phyloP scores from a whole-genome alignment of 1,284 basidiomycete species.

The Ceratobasidium sp. region DNA sequence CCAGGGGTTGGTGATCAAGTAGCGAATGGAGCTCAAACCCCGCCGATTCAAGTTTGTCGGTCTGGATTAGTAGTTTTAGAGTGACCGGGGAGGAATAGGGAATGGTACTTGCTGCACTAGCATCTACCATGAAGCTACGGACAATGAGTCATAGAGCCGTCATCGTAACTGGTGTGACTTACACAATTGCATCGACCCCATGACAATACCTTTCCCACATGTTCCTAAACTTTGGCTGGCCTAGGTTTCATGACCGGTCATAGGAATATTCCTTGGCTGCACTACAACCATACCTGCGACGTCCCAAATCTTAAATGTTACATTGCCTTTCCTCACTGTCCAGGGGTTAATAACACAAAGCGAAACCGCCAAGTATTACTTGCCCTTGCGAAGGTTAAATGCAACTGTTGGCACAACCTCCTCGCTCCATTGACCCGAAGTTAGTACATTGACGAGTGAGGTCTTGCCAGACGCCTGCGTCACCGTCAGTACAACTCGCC shows the following conservation, averaged over 20 bases:
- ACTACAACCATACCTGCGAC: constrained; percentile 68
- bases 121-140: constrained; percentile 88
- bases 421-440: constrained; percentile 90
- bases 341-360: not conserved
- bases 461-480: constrained; percentile 90
- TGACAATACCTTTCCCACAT: constrained; percentile 97
- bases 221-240: constrained; percentile 89
- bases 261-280: not conserved
- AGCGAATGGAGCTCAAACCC: constrained; percentile 90
- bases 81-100: not conserved
- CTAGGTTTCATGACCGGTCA: constrained; percentile 48
- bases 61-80: constrained; percentile 54
- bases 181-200: constrained; percentile 94
- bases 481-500: constrained; percentile 38
- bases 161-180: constrained; percentile 51
- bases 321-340: constrained; percentile 80
- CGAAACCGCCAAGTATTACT: constrained; percentile 40
- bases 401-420: constrained; percentile 94
- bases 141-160: constrained; percentile 25
- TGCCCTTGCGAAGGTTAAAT: constrained; percentile 72
- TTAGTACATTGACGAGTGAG: constrained; percentile 90
- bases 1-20: constrained; percentile 73
- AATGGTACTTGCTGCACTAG: constrained; percentile 70
- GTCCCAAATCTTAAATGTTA: constrained; percentile 95
- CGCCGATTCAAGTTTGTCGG: constrained; percentile 82